Evolutionary conservation across 306 rosid species (phyloP).

Genomic region (Arachis stenosperma): DNA sequence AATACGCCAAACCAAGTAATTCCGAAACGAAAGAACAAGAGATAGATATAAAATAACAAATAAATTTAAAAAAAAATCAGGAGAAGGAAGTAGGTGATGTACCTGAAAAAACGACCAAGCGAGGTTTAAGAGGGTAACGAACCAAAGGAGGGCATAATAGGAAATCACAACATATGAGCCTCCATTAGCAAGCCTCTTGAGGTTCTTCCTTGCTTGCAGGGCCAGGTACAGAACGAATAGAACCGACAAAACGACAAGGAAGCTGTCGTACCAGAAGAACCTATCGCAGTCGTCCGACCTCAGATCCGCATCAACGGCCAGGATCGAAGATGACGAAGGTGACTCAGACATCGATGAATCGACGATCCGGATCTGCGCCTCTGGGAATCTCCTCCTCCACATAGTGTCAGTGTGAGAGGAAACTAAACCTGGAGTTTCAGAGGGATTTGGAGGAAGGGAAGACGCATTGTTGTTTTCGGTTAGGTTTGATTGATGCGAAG

Average conservation of each 20-base stretch:
- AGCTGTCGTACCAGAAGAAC: conserved; percentile 45
- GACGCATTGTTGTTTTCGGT: not conserved
- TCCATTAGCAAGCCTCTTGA: conserved; percentile 53
- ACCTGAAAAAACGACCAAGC: conserved; percentile 75
- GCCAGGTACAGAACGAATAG: conserved; percentile 57
- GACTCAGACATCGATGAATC: not conserved
- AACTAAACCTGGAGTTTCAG: not conserved
- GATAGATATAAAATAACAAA: not conserved
- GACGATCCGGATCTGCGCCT: not conserved
- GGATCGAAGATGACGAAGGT: not conserved
- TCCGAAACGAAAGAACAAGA: not conserved
- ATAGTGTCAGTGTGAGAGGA: not conserved
- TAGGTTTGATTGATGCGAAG: too few relatives aligned
- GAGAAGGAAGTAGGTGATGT: not conserved
- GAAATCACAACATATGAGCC: conserved; percentile 55
- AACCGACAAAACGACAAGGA: conserved; percentile 57
- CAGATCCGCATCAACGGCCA: conserved; percentile 3
- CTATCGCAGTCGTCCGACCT: conserved; percentile 44
- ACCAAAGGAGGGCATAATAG: conserved; percentile 72
- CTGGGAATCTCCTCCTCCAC: not conserved
- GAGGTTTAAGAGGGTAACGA: conserved; percentile 61
- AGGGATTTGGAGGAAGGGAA: not conserved
- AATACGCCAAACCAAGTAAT: not conserved
- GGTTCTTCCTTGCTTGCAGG: conserved; percentile 58
- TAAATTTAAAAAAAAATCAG: not conserved